Evolutionary conservation across 768 basidiomycete species (phyloP), one percentile per base, ranked within the genome.

Genomic region (Psilocybe tampanensis): DNA sequence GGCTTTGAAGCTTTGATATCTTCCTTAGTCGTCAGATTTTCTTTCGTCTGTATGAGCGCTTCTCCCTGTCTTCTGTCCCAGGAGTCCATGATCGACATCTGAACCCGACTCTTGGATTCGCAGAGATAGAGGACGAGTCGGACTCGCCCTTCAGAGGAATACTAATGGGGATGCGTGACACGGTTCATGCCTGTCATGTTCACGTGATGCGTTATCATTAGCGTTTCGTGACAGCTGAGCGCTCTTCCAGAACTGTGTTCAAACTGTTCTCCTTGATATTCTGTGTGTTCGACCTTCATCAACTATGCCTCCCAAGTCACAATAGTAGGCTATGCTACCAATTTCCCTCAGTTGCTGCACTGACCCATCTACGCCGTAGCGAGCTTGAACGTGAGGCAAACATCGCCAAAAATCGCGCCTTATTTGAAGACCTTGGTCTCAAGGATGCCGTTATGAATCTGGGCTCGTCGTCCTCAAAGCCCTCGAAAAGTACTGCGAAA

Each of bases 371-470:
- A 6, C 4, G 4, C 36, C n/a, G 3, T 49, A 79, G 79, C 68
- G 92, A 92, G 72, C 73, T 80, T 19, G 88, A 92, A 62, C 86
- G 92, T 18, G 86, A 90, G 67, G 86, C 85, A 8, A 94, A 92
- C 64, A 92, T 94, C 44, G 90, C 89, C 12, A 82, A 89, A 49
- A 94, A 94, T 67, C 86, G 83, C 42, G 86, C 84, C 2, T 75
- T 93, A 8, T 77, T 94, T 34, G 85, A 89, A 60, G 72, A 90
- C 65, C 80, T 94, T 17, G 84, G 89, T 17, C 76, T 91, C 29
- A 80, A 83, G 63, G 81, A 82, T 61, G 84, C 83, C 1, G 78
- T 79, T 34, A 71, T 75, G 5, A 69, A 74, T 15, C 74, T 90
- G 8, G 77, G 79, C 18, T 64, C 84, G 9, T 68, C 78, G 9